These are phyloP conservation scores for Aspergillus piperis DNA, from an alignment of 2,329 filamentous ascomycete genomes.

Conservation along the genomic window DNA sequence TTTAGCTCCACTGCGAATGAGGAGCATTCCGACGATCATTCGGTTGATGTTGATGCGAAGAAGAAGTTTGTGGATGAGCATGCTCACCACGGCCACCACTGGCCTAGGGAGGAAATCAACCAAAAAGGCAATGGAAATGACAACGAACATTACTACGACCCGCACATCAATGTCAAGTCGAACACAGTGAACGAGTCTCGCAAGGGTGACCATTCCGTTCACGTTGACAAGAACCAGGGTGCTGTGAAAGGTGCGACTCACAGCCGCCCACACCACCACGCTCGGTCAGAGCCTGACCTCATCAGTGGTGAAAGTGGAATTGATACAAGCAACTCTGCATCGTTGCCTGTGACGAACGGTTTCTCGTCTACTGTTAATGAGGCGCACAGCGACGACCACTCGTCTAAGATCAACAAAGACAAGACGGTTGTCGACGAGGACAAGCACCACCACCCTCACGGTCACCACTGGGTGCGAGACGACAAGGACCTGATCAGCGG, in stretches of 20 bases:
- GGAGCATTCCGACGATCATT: constrained; percentile 8
- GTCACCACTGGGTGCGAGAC: neutral
- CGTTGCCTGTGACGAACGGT: neutral
- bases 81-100: neutral
- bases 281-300: constrained; percentile 14
- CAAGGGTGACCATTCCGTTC: constrained; percentile 5
- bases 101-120: neutral
- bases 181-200: neutral
- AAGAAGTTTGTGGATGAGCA: neutral
- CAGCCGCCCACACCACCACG: constrained; percentile 7
- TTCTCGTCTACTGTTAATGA: neutral
- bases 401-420: constrained; percentile 20
- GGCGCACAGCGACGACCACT: constrained; percentile 19
- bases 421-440: neutral
- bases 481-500: constrained; percentile 17
- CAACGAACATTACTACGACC: neutral
- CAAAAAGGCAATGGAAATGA: neutral
- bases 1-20: neutral
- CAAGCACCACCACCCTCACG: neutral
- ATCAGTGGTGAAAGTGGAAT: constrained; percentile 21
- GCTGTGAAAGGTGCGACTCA: neutral
- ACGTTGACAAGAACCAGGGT: constrained; percentile 2
- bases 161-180: neutral
- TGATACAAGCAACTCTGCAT: constrained; percentile 16
- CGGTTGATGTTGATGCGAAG: neutral